These are phyloP conservation scores for Pythium dissimile DNA, from an alignment of 352 stramenopile genomes.

Conservation along the genomic window DNA sequence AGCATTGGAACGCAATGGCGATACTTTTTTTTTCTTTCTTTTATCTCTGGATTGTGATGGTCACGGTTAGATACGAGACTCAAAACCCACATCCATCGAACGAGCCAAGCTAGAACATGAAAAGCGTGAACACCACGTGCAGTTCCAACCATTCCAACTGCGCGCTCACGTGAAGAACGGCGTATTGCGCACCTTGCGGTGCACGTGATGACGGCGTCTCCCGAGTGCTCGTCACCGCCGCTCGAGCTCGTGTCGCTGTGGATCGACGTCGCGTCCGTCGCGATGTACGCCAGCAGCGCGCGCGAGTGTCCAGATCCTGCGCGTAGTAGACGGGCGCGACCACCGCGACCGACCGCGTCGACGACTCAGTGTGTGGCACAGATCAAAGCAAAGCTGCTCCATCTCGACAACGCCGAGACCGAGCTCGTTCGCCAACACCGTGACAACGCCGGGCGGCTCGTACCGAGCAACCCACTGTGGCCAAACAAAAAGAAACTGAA, in stretches of 20 bases:
- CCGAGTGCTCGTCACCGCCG: background rate
- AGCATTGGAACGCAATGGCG: too few relatives aligned
- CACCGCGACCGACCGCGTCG: background rate
- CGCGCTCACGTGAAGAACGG: conserved; percentile 2
- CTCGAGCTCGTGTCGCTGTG: background rate
- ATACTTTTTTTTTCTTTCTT: too few relatives aligned
- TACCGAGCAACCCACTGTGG: background rate
- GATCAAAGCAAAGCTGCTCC: background rate
- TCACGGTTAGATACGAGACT: too few relatives aligned
- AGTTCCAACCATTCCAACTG: too few relatives aligned
- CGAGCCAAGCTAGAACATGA: too few relatives aligned
- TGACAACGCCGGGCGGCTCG: background rate
- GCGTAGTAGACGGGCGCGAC: background rate
- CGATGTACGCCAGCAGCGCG: background rate
- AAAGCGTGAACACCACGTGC: too few relatives aligned
- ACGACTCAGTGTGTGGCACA: conserved; percentile 1
- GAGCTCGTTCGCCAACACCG: background rate
- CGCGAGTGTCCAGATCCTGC: background rate
- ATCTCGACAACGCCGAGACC: background rate
- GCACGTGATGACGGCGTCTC: background rate
- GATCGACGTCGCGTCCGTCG: background rate
- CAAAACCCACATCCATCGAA: too few relatives aligned
- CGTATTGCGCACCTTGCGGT: background rate
- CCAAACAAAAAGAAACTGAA: conserved; percentile 3
- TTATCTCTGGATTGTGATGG: too few relatives aligned